Evolutionary conservation across 176 grass and related monocot species (phyloP).

Genomic region (barley (Hordeum vulgare)): DNA sequence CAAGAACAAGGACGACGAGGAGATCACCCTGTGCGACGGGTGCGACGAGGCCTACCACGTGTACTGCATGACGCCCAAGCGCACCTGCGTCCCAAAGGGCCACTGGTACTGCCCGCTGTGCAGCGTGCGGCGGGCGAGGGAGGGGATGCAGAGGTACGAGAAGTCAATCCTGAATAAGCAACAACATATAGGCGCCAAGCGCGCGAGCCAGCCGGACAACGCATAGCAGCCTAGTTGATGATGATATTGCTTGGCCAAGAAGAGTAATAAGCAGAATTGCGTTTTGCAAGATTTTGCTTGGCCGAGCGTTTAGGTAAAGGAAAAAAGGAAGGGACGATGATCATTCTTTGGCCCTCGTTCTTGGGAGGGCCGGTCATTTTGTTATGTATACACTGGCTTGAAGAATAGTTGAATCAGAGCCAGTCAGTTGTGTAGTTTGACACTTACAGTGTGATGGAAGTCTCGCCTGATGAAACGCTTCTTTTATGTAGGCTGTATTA

Average conservation of each 20-base stretch:
- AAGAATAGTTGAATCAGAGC: slow-evolving; percentile 7
- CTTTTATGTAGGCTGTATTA: not conserved
- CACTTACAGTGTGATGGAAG: not conserved
- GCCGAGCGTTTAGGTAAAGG: not conserved
- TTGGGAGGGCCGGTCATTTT: slow-evolving; percentile 20
- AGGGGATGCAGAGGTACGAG: slow-evolving; percentile 64
- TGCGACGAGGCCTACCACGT: slow-evolving; percentile 87
- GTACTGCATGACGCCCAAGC: slow-evolving; percentile 75
- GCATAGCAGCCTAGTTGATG: not conserved
- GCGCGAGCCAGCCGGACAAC: not conserved
- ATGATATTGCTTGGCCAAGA: not conserved
- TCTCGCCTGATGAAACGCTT: slow-evolving; percentile 10
- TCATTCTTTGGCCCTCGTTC: slow-evolving; percentile 27
- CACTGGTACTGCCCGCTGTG: slow-evolving; percentile 68
- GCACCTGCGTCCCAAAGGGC: slow-evolving; percentile 52
- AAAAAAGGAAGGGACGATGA: not conserved
- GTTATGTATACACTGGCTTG: slow-evolving; percentile 8
- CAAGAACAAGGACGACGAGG: slow-evolving; percentile 64
- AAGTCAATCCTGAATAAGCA: slow-evolving; percentile 34
- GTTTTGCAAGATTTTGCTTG: not conserved
- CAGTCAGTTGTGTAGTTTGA: slow-evolving; percentile 19
- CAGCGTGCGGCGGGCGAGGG: slow-evolving; percentile 38
- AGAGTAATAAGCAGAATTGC: not conserved
- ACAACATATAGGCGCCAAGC: slow-evolving; percentile 13
- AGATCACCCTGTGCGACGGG: slow-evolving; percentile 71